Evolutionary conservation across 306 rosid genomes (phyloP).

Genomic region (Rosa rugosa): DNA sequence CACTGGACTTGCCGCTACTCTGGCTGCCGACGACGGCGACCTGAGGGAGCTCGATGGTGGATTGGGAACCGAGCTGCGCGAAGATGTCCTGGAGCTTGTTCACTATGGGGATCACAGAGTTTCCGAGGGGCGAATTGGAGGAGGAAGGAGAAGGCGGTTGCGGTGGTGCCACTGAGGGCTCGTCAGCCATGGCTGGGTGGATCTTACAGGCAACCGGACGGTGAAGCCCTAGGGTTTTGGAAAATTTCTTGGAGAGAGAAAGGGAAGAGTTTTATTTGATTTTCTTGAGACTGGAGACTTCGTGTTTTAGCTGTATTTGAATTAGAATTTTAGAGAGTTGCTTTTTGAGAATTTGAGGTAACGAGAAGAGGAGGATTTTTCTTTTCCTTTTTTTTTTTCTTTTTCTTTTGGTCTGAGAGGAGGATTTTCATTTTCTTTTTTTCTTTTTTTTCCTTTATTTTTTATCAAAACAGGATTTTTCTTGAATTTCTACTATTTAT

Average conservation of each 20-base stretch:
- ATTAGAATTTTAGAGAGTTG: not conserved
- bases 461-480: too few relatives aligned
- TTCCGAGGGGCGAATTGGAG: constrained; percentile 65
- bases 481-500: too few relatives aligned
- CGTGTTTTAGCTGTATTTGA: not conserved
- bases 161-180: constrained; percentile 33
- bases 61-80: constrained; percentile 85
- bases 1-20: constrained; percentile 99
- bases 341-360: not conserved
- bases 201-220: constrained; percentile 16
- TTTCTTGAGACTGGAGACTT: constrained; percentile 7
- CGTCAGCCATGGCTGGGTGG: constrained; percentile 76
- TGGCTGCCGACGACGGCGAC: constrained; percentile 98
- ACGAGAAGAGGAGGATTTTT: not conserved
- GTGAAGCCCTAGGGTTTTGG: constrained; percentile 48
- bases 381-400: not conserved
- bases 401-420: not conserved
- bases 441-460: too few relatives aligned
- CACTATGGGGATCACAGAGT: constrained; percentile 80
- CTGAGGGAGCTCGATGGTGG: constrained; percentile 94
- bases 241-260: constrained; percentile 17
- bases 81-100: constrained; percentile 95
- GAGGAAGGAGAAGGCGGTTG: constrained; percentile 34
- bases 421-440: too few relatives aligned
- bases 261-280: not conserved